Evolutionary conservation across 129 eudicot species (phyloP).

Genomic region (Pseudognaphalium luteoalbum): DNA sequence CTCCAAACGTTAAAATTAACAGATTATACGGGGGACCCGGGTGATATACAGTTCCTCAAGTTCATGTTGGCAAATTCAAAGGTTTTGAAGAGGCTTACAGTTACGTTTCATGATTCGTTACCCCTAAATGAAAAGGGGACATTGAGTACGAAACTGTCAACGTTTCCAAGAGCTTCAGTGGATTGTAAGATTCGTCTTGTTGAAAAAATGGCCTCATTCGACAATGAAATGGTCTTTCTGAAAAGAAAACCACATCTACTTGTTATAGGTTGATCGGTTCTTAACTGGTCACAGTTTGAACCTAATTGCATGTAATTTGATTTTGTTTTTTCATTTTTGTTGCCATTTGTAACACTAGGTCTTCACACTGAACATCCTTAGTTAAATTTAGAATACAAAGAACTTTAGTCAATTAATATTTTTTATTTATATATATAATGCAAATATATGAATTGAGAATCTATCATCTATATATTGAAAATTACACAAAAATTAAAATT

Average conservation of each 20-base stretch:
- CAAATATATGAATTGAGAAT: background rate
- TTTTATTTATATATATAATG: background rate
- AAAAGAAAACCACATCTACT: background rate
- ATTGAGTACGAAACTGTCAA: background rate
- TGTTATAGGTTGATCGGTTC: background rate
- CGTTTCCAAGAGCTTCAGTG: background rate
- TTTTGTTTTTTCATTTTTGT: background rate
- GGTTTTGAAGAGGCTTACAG: background rate
- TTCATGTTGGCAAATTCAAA: constrained; percentile 7
- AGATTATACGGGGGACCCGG: background rate
- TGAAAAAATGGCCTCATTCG: background rate
- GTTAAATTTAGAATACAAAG: background rate
- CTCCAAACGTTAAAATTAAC: background rate
- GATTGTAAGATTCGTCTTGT: constrained; percentile 1
- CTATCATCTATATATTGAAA: constrained; percentile 8
- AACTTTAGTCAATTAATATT: background rate
- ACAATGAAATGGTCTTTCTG: background rate
- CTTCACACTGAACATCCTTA: background rate
- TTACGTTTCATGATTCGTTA: background rate
- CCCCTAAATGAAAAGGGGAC: background rate
- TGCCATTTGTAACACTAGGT: background rate
- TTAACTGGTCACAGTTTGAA: background rate
- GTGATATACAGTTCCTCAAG: background rate
- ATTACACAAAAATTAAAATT: constrained; percentile 18
- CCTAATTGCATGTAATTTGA: background rate